Conservation (phyloP, 257 asterid species). For the Solanum chmielewskii region DNA sequence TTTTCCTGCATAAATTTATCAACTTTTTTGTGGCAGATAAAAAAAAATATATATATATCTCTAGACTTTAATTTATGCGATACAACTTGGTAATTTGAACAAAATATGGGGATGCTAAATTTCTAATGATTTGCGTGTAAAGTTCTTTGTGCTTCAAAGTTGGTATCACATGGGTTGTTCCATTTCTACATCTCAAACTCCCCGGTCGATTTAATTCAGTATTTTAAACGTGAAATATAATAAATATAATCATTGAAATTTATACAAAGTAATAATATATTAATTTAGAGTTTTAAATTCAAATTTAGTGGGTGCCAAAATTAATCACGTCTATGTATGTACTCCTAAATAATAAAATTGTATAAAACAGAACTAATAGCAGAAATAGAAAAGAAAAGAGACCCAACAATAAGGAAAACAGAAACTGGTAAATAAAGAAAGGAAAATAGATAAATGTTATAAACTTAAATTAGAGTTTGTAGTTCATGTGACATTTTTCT, state of each 20-base stretch:
- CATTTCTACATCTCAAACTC: neutral
- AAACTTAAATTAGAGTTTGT: neutral
- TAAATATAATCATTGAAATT: neutral
- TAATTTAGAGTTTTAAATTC: too few relatives aligned
- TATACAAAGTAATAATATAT: too few relatives aligned
- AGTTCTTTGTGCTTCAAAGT: slow-evolving; percentile 1
- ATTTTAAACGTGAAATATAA: neutral
- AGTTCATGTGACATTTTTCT: neutral
- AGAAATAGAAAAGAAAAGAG: neutral
- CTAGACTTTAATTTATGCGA: neutral
- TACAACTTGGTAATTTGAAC: slow-evolving; percentile 24
- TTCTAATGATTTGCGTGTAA: slow-evolving; percentile 28
- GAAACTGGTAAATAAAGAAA: neutral
- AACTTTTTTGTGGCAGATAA: slow-evolving; percentile 6
- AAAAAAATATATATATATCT: neutral
- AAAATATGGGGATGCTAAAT: slow-evolving; percentile 16
- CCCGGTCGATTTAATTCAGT: neutral
- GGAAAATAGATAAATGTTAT: neutral
- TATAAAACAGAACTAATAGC: neutral
- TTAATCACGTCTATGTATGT: neutral
- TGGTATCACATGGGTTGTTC: slow-evolving; percentile 54
- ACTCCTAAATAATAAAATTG: neutral
- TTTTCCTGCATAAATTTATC: neutral
- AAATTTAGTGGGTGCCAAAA: neutral
- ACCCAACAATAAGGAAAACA: neutral